These are phyloP conservation scores for Stropharia rugosoannulata DNA, from an alignment of 768 basidiomycete species.

Conservation along the genomic window DNA sequence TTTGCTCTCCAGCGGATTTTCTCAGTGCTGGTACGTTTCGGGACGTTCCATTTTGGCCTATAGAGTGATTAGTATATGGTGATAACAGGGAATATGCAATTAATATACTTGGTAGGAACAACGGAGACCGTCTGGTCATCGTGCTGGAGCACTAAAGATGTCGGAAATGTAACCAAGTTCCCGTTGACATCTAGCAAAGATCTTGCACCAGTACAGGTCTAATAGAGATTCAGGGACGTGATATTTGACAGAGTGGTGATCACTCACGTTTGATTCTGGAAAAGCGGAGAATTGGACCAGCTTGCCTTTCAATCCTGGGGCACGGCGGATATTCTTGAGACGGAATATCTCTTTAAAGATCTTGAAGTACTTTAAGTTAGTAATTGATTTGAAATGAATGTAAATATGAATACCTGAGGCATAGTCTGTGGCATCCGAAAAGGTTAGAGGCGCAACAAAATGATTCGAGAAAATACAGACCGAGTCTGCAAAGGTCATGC, in stretches of 20 bases:
- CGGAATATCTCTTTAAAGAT: not conserved
- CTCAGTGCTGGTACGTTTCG: too few relatives aligned
- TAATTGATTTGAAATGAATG: not conserved
- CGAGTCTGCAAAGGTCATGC: conserved; percentile 19
- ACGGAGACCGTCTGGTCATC: too few relatives aligned
- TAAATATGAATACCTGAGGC: not conserved
- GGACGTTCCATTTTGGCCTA: too few relatives aligned
- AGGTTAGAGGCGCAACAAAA: conserved; percentile 13
- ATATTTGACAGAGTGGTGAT: not conserved
- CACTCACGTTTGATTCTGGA: not conserved
- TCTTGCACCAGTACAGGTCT: too few relatives aligned
- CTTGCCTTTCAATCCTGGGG: not conserved
- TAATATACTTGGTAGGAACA: too few relatives aligned
- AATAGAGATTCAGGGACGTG: too few relatives aligned
- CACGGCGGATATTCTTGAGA: not conserved
- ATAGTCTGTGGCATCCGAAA: not conserved
- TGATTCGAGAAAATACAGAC: conserved; percentile 13
- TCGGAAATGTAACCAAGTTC: too few relatives aligned
- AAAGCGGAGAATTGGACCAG: not conserved
- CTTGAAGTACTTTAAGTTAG: not conserved
- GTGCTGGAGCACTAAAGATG: too few relatives aligned
- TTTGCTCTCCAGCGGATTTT: too few relatives aligned
- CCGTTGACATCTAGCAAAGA: too few relatives aligned
- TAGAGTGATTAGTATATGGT: too few relatives aligned
- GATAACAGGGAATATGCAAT: too few relatives aligned